phyloP scores from a whole-genome alignment of 225 moss, liverwort and hornwort genomes.

The Neckera pumila region DNA sequence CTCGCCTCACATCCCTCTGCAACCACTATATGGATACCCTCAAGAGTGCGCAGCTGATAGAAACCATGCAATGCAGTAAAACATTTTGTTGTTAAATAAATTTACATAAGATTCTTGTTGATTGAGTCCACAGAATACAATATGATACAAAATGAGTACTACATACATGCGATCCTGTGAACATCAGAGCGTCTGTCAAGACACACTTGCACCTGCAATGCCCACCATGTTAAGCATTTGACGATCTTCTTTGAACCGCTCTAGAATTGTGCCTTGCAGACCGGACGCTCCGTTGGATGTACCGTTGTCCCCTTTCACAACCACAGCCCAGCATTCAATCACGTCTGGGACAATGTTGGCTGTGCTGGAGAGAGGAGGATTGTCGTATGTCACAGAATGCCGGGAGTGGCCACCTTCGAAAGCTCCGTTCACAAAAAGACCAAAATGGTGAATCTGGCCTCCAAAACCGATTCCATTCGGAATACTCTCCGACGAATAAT shows the following conservation, averaged over 20 bases:
- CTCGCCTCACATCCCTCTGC: not conserved
- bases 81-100: not conserved
- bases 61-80: not conserved
- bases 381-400: conserved; percentile 78
- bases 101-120: not conserved
- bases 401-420: conserved; percentile 81
- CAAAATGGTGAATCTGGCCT: conserved; percentile 94
- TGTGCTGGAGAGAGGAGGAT: conserved; percentile 45
- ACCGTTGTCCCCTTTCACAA: conserved; percentile 28
- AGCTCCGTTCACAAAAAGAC: conserved; percentile 63
- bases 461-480: conserved; percentile 95
- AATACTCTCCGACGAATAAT: conserved; percentile 72
- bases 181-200: not conserved
- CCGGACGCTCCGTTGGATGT: conserved; percentile 16
- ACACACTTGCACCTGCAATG: conserved; percentile 60
- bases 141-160: not conserved
- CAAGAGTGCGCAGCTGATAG: not conserved
- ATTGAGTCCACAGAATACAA: not conserved
- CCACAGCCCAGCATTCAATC: conserved; percentile 91
- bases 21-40: not conserved
- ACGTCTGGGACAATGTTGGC: conserved; percentile 44
- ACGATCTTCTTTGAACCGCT: conserved; percentile 87
- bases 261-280: conserved; percentile 72
- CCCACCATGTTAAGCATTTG: conserved; percentile 94
- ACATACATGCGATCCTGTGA: not conserved